A percentile compares a stretch with the other conserved stretches of the same genome.
phyloP scores from a whole-genome alignment of 2,329 filamentous ascomycete genomes.

The Pochonia chlamydosporia region DNA sequence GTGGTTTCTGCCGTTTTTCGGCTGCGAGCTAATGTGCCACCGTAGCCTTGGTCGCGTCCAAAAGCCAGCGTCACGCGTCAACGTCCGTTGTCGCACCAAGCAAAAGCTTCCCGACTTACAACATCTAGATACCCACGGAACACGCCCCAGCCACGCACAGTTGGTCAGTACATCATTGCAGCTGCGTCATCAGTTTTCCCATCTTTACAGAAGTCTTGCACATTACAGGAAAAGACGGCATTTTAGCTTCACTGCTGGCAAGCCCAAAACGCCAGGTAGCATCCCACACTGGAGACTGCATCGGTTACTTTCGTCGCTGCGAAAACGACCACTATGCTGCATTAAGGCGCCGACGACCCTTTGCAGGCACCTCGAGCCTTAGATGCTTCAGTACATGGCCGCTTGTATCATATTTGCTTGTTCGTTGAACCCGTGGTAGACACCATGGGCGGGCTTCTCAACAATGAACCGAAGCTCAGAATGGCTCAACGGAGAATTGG shows the following conservation, averaged over 20 bases:
- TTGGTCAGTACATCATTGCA: too few species aligned
- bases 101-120: not conserved
- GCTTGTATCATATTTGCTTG: not conserved
- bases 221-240: too few species aligned
- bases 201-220: too few species aligned
- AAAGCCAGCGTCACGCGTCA: too few species aligned
- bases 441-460: slow-evolving; percentile 6
- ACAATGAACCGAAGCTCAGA: slow-evolving; percentile 1
- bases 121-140: not conserved
- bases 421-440: not conserved
- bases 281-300: too few species aligned
- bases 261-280: too few species aligned
- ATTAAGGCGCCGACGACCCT: not conserved
- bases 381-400: not conserved
- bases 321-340: not conserved
- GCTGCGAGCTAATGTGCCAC: too few species aligned
- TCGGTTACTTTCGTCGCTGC: not conserved
- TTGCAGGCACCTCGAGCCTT: not conserved
- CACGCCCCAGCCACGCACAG: not conserved
- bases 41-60: too few species aligned
- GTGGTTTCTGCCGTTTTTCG: too few species aligned
- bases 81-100: too few species aligned
- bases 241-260: too few species aligned
- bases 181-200: too few species aligned
- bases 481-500: slow-evolving; percentile 11